These are phyloP conservation scores for Linum tenue DNA, from an alignment of 345 rosid genomes.

Conservation along the genomic window DNA sequence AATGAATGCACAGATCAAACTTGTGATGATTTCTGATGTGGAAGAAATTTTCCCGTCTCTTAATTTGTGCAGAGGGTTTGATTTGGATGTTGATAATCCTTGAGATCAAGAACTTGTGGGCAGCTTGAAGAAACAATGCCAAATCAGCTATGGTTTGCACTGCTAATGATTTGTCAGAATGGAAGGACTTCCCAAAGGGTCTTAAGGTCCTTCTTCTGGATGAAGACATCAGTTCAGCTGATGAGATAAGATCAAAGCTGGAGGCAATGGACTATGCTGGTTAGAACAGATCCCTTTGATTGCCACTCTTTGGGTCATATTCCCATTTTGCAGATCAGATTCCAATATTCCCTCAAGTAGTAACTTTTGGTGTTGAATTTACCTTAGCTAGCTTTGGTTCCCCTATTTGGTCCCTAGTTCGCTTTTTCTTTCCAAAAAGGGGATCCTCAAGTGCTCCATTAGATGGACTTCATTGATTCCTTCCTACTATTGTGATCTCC, in stretches of 20 bases:
- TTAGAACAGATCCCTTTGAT: slow-evolving; percentile 22
- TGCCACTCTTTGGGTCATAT: not conserved
- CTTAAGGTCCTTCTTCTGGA: slow-evolving; percentile 86
- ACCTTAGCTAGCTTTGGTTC: slow-evolving; percentile 13
- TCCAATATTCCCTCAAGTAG: slow-evolving; percentile 3
- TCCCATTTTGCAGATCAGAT: not conserved
- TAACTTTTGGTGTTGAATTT: slow-evolving; percentile 7
- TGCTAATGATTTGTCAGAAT: slow-evolving; percentile 63
- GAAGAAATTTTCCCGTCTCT: slow-evolving; percentile 12
- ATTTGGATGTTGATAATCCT: slow-evolving; percentile 10
- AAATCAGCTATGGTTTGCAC: slow-evolving; percentile 93
- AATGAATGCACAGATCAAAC: no score
- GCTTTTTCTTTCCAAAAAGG: slow-evolving; percentile 9
- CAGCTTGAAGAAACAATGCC: slow-evolving; percentile 82
- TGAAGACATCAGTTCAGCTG: slow-evolving; percentile 41
- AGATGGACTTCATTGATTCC: slow-evolving; percentile 3
- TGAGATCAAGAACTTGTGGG: slow-evolving; percentile 26
- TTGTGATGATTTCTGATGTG: slow-evolving; percentile 5
- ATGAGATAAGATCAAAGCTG: slow-evolving; percentile 60
- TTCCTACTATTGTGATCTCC: slow-evolving; percentile 7
- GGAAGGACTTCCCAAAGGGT: slow-evolving; percentile 95
- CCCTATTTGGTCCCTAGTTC: slow-evolving; percentile 5
- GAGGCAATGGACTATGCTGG: slow-evolving; percentile 89
- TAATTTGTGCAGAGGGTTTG: slow-evolving; percentile 23
- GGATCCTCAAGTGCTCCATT: slow-evolving; percentile 2